Base-by-base conservation (phyloP, 306 rosid genomes). In the Delonix regia region DNA sequence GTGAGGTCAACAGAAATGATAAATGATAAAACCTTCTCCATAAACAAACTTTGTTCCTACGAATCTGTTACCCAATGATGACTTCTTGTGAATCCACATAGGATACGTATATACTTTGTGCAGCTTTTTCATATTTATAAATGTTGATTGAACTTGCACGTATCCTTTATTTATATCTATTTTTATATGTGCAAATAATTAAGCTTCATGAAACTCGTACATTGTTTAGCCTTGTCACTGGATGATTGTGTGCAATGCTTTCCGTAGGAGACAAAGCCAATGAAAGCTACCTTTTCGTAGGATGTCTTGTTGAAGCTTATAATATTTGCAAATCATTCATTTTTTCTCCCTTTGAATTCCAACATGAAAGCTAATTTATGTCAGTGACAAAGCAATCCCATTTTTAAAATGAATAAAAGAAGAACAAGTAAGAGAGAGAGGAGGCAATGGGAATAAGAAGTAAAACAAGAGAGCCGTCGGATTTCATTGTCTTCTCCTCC, bases 201-300 rank as follows among this genome's bases (percentile, higher is more conserved):
- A 73, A 65, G 45, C 33, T 66, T 56, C 21, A 53, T 47, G 39
- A 68, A 59, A 2, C 44, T 30, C 15, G n/a, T n/a, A n/a, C n/a
- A 41, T 66, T 60, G 41, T 69, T 69, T 69, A 75, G 27, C 69
- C n/a, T 73, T 52, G 48, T 55, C 70, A 30, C 19, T 27, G 78
- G 82, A 76, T 51, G 69, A 81, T 71, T 82, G 30, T 77, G 75
- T 12, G 53, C 16, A 71, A 44, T 1, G 47, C 30, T 77, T 82
- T 82, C 65, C 77, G 27, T 47, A 63, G 64, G 28, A 63, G 78
- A 71, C 82, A 76, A 63, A 28, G 1, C 34, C 61, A 24, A 55
- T 44, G 78, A 82, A 77, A 77, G 78, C 75, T 55, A 53, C 82
- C 48, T 14, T 39, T 77, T 52, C 72, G 66, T 59, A 16, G 48